Evolutionary conservation across 768 basidiomycete genomes (phyloP), one percentile per base, ranked within the genome.

Genomic region (Lyophyllum decastes): DNA sequence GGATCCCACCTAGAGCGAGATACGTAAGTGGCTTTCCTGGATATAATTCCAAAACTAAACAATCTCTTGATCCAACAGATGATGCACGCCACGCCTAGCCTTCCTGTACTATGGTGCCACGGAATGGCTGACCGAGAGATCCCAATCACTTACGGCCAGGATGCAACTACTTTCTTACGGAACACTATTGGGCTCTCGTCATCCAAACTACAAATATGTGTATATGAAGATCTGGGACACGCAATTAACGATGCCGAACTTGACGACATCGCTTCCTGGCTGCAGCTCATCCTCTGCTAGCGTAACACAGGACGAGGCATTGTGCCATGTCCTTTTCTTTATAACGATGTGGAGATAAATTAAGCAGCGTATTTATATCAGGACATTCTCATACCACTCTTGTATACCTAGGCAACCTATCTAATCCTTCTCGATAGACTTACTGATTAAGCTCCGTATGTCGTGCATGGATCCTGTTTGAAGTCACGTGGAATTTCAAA

Each of bases 91-190:
- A 62, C 71, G 26, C 72, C 73, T 16, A 66, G 62, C 48, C 61
- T 78, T 6, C 78, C 77, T 1, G 68, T 81, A 4, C 68, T 81
- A 43, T 80, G 77, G 74, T 75, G 73, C 12, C 77, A 80, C 52
- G 79, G 79, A 19, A 65, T 44, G 30, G 63, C 64, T 5, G 79
- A 81, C 54, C 34, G 24, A 0, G 72, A 76, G 26, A 75, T 81
- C 26, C 78, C 79, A 7, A 54, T 72, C 4, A 61, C 66, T 7
- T 66, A 69, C 52, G 77, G 66, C 1, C 63, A 74, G 48, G 72
- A 76, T 38, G 68, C 68, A 4, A 63, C 70, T 12, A 38, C 61
- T 3, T 79, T 75, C 57, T 58, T 80, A 21, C 62, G 68, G 9
- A 58, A 68, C 17, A 57, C 58, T n/a, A 54, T 75, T 22, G 59